Conservation (phyloP, 2,329 filamentous ascomycete species). For the Taxawa tesnikishii region DNA sequence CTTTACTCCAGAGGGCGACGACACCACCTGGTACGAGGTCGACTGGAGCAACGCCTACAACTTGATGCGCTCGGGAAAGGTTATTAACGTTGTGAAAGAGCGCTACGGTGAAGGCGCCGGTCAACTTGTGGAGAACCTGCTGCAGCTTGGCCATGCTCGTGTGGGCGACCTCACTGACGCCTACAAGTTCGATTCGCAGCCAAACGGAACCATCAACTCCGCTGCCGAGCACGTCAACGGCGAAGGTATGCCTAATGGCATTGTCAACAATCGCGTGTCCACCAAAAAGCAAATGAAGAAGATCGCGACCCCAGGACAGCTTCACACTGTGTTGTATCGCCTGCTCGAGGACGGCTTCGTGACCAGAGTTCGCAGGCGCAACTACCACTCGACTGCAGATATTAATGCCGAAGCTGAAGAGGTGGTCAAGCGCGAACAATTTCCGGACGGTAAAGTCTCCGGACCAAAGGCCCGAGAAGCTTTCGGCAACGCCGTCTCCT, state of each 20-base stretch:
- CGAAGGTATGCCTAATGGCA: constrained; percentile 11
- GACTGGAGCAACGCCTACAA: constrained; percentile 72
- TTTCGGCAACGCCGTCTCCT: constrained; percentile 44
- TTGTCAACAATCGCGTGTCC: constrained; percentile 8
- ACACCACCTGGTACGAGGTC: constrained; percentile 67
- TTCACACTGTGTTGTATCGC: constrained; percentile 30
- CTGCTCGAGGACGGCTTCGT: constrained; percentile 55
- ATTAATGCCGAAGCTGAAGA: constrained; percentile 46
- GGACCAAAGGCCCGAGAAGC: constrained; percentile 56
- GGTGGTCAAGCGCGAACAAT: constrained; percentile 44
- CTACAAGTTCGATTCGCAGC: constrained; percentile 34
- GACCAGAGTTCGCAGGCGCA: constrained; percentile 42
- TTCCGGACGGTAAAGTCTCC: constrained; percentile 39
- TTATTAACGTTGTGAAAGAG: constrained; percentile 61
- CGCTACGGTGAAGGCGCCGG: constrained; percentile 65
- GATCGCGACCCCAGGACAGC: constrained; percentile 25
- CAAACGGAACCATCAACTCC: constrained; percentile 15
- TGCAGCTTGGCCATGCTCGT: constrained; percentile 66
- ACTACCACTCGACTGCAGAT: constrained; percentile 45
- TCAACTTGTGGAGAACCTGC: constrained; percentile 60
- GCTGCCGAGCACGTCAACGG: constrained; percentile 13
- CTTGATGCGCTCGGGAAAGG: constrained; percentile 68
- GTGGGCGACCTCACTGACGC: constrained; percentile 57
- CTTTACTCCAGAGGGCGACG: constrained; percentile 38
- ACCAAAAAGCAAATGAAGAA: constrained; percentile 10